Evolutionary conservation across 208 protist genomes (phyloP).

Genomic region (Trypanosoma avium): DNA sequence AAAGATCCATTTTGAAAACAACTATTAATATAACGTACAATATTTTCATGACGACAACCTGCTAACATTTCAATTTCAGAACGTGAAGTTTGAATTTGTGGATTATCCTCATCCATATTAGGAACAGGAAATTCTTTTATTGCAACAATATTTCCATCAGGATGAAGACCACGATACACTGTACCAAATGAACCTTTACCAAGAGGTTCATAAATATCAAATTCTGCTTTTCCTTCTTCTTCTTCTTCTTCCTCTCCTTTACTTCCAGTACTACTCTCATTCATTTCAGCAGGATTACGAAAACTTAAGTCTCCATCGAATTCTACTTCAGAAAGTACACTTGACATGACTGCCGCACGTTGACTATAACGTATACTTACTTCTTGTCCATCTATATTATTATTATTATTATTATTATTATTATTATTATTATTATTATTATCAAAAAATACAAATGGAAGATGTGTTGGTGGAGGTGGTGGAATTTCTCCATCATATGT

Average conservation of each 20-base stretch:
- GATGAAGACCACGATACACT: constrained; percentile 28
- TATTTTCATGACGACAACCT: constrained; percentile 54
- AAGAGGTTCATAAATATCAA: constrained; percentile 26
- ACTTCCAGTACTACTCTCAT: not conserved
- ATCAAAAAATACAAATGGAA: not conserved
- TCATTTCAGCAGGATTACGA: not conserved
- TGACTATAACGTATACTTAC: not conserved
- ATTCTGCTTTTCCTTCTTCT: constrained; percentile 2
- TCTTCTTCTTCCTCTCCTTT: not conserved
- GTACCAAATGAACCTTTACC: constrained; percentile 21
- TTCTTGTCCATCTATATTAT: not conserved
- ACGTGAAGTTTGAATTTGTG: constrained; percentile 29
- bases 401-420: no score
- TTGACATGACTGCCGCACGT: not conserved
- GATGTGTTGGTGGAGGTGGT: not conserved
- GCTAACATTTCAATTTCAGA: constrained; percentile 58
- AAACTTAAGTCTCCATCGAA: not conserved
- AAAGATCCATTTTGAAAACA: constrained; percentile 39
- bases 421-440: no score
- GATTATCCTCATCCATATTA: constrained; percentile 15
- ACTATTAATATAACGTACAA: constrained; percentile 60
- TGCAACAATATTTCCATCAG: constrained; percentile 50
- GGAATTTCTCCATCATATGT: not conserved
- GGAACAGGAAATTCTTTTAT: constrained; percentile 47
- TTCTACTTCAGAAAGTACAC: not conserved